Evolutionary conservation across 768 basidiomycete genomes (phyloP).

Genomic region (Suillus placidus): DNA sequence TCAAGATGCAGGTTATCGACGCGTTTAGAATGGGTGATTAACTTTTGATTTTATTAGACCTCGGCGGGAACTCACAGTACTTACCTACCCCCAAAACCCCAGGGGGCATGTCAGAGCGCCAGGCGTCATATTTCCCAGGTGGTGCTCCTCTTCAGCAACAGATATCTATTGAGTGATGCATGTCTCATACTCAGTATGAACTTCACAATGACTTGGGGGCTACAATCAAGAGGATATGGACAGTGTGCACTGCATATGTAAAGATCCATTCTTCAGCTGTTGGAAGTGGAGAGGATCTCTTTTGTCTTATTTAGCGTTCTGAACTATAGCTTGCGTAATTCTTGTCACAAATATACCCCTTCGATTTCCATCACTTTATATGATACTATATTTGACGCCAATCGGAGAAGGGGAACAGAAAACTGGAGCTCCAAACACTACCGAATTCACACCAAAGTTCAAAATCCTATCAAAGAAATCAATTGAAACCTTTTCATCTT

Average conservation of each 20-base stretch:
- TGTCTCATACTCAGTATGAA: conserved; percentile 1
- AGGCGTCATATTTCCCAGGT: conserved; percentile 47
- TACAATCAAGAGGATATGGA: conserved; percentile 8
- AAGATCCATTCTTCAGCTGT: neutral
- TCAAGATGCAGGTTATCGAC: conserved; percentile 27
- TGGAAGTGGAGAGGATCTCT: neutral
- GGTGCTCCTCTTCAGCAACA: conserved; percentile 62
- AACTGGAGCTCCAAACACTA: neutral
- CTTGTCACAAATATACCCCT: conserved; percentile 8
- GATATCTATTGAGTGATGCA: conserved; percentile 73
- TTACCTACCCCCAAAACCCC: conserved; percentile 41
- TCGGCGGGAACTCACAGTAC: conserved; percentile 50
- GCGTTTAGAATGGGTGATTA: conserved; percentile 40
- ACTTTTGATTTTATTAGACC: conserved; percentile 40
- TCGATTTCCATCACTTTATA: conserved; percentile 9
- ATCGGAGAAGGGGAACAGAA: neutral
- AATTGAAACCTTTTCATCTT: neutral
- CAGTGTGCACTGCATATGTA: neutral
- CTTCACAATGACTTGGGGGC: conserved; percentile 12
- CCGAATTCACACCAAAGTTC: neutral
- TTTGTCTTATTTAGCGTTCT: conserved; percentile 21
- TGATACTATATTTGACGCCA: neutral
- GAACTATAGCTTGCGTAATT: conserved; percentile 24
- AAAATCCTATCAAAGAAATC: neutral
- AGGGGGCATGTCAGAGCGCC: conserved; percentile 49